Percentiles rank a stretch among this genome's conserved stretches.
phyloP scores from a whole-genome alignment of 768 basidiomycete genomes.

The Vishniacozyma victoriae region DNA sequence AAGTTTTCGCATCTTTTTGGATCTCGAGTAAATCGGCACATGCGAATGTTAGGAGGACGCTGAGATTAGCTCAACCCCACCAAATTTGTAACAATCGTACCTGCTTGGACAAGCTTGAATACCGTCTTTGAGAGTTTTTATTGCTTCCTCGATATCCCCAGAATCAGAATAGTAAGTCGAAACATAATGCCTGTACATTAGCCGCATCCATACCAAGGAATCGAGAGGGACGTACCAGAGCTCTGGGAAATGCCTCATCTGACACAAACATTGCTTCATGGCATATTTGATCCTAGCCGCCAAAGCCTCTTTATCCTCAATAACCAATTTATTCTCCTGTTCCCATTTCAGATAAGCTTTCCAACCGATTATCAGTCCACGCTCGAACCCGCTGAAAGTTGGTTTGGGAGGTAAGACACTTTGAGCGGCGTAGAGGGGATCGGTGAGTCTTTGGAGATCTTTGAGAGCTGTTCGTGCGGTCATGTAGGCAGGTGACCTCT shows the following conservation, averaged over 20 bases:
- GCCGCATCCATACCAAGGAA: background rate
- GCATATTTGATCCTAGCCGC: conserved; percentile 69
- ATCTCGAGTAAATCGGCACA: conserved; percentile 68
- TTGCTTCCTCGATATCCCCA: conserved; percentile 74
- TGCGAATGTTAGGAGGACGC: conserved; percentile 85
- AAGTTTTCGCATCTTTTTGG: conserved; percentile 61
- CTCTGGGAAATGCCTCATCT: conserved; percentile 91
- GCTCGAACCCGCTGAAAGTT: conserved; percentile 66
- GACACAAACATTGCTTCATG: conserved; percentile 80
- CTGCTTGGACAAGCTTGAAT: conserved; percentile 80
- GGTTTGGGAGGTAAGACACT: conserved; percentile 64
- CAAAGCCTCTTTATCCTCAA: conserved; percentile 69
- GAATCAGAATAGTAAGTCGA: conserved; percentile 71
- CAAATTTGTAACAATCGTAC: conserved; percentile 47
- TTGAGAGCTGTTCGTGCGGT: conserved; percentile 84
- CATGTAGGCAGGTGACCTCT: conserved; percentile 89
- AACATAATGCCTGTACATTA: conserved; percentile 72
- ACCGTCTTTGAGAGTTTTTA: conserved; percentile 72
- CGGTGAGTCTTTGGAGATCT: conserved; percentile 63
- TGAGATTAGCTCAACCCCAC: conserved; percentile 44
- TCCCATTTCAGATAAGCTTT: conserved; percentile 92
- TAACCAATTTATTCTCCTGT: conserved; percentile 84
- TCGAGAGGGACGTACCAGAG: conserved; percentile 63
- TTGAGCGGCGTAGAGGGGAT: conserved; percentile 59
- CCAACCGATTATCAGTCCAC: conserved; percentile 76